These are phyloP conservation scores for Flaveria robusta DNA, from an alignment of 129 eudicot species.

Conservation along the genomic window DNA sequence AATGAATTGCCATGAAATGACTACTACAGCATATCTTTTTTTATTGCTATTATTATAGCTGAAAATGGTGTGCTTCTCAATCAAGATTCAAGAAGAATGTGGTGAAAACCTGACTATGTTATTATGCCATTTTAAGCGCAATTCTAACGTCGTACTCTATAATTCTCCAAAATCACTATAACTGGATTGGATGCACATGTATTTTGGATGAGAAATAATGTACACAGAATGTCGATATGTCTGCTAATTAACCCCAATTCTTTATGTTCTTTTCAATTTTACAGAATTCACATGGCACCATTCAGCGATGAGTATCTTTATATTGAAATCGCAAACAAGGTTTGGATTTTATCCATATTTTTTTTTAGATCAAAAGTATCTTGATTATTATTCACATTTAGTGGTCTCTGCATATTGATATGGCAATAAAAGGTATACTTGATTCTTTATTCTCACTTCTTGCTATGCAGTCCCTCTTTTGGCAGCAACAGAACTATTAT, in stretches of 20 bases:
- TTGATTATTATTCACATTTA: not conserved
- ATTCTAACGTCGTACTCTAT: not conserved
- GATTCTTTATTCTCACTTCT: conserved; percentile 17
- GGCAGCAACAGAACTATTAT: conserved; percentile 96
- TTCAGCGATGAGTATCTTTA: conserved; percentile 83
- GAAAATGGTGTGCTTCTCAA: not conserved
- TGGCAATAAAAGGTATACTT: not conserved
- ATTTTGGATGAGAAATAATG: not conserved
- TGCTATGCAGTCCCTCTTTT: conserved; percentile 75
- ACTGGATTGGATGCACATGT: not conserved
- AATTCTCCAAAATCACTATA: not conserved
- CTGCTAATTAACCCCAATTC: not conserved
- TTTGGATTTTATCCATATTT: conserved; percentile 20
- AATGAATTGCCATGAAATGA: not conserved
- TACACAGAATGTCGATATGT: not conserved
- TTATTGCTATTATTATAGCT: not conserved
- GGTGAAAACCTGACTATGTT: conserved; percentile 4
- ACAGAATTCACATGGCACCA: conserved; percentile 98
- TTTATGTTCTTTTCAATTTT: conserved; percentile 21
- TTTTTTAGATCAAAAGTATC: conserved; percentile 7
- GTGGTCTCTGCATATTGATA: not conserved
- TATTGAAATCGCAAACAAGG: conserved; percentile 92
- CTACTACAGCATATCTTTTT: not conserved
- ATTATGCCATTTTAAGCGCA: not conserved
- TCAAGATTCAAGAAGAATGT: not conserved